Evolutionary conservation across 1,284 basidiomycete genomes (phyloP), one percentile per base, ranked within the genome.

Genomic region (Mycosarcoma mackinlayi): DNA sequence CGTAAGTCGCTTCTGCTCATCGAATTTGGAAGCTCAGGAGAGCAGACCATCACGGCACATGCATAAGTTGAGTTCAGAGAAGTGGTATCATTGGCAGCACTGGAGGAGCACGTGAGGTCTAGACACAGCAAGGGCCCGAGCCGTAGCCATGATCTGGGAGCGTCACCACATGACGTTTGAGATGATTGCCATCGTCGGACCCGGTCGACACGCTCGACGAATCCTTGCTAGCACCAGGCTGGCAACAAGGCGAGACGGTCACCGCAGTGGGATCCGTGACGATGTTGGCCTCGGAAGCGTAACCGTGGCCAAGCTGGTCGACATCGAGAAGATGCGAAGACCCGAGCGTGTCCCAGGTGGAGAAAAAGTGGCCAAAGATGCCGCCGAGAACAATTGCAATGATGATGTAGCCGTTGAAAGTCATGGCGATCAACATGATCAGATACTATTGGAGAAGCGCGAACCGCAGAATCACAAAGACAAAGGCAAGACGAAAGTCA

Each of bases 361-460:
- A 71, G 44, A 73, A 64, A 40, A 80, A 78, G 68, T 80, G 68
- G 14, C 76, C 78, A 25, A 80, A 52, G 45, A 77, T 63, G 10
- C 73, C 70, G 24, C 78, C 78, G 13, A 77, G 57, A 3, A 80
- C 59, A n/a, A 80, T 75, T 10, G 72, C 71, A 11, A 80, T 49
- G 42, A 80, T 59, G 44, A 80, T 67, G 73, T 74, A 80, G 34
- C 76, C 78, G 65, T 80, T 80, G 63, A 68, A 80, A 14, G 76
- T 71, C 78, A 80, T 80, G 21, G 72, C 67, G 38, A 78, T 74
- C 27, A 80, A 56, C 78, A 80, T 80, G 51, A 80, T 45, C 33
- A 80, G 45, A 55, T 80, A 80, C 53, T 73, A 39, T 42, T 18
- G 49, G 9, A n/a, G 10, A 27, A 13, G 37, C 1, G 25, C 19